Evolutionary conservation across 495 filamentous ascomycete genomes (phyloP), one percentile per base, ranked within the genome.

Genomic region (Astrocystis sublimbata): DNA sequence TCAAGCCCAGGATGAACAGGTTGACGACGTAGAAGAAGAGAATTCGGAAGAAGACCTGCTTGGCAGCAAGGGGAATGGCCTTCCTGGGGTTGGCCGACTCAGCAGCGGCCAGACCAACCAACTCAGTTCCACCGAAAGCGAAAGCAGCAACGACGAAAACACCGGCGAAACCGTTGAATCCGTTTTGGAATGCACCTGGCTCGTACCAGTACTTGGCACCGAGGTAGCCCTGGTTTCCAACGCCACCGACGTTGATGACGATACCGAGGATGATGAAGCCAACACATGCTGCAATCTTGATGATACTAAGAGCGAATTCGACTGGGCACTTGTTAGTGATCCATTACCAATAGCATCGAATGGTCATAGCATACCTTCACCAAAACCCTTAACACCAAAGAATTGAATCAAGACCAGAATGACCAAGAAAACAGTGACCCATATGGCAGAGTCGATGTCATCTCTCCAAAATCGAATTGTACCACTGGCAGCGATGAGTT

Each of bases 11-110:
- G 52, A 88, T 72, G 70, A 87, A 81, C 21, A 88, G 76, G 49
- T 80, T 82, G 49, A 88, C 65, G 46, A 88, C 74, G 75, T 96
- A 96, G 80, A 97, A 96, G 77, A 96, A 83, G 56, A 88, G 71
- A 69, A 97, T 91, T 52, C 92, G 89, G 81, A 89, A 93, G 74
- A 96, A 93, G 57, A 91, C 90, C 58, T 91, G 85, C 43, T 88
- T 88, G 9, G 88, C 88, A 5, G 92, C 92, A 60, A 82, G 81
- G 51, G 92, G 92, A 58, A 96, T 86, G 51, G 89, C 88, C 66
- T 85, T 86, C 33, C 87, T 79, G 2, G 92, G 92, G 62, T 90
- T 90, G 23, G 83, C 83, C 60, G 91, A 88, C 42, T 97, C 92
- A 61, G 89, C 89, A 12, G 89, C 91, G 0, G 92, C 88, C 13